These are phyloP conservation scores for Boletus sp. DNA, from an alignment of 768 basidiomycete genomes.

Conservation along the genomic window DNA sequence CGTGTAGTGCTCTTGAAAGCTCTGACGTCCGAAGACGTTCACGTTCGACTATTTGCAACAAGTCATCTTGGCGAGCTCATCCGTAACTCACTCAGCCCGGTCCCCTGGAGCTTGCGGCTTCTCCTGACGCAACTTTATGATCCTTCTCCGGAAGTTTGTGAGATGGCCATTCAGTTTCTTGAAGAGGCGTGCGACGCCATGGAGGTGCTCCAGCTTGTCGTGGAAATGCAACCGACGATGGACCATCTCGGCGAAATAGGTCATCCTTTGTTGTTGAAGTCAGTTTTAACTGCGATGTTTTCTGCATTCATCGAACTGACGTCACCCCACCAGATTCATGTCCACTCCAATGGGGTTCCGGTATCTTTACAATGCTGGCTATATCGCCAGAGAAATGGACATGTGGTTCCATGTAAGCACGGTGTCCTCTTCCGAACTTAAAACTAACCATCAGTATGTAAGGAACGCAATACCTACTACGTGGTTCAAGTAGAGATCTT, in stretches of 20 bases:
- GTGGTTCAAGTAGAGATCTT: slow-evolving; percentile 94
- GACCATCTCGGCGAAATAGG: slow-evolving; percentile 95
- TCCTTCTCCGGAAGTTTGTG: slow-evolving; percentile 84
- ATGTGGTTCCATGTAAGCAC: slow-evolving; percentile 86
- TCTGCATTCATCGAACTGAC: background rate
- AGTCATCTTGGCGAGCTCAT: slow-evolving; percentile 82
- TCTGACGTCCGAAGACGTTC: slow-evolving; percentile 89
- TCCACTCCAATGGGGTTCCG: slow-evolving; percentile 91
- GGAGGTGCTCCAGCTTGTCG: slow-evolving; percentile 83
- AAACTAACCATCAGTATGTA: slow-evolving; percentile 9
- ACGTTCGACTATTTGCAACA: slow-evolving; percentile 86
- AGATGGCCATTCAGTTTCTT: slow-evolving; percentile 84
- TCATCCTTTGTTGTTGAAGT: slow-evolving; percentile 86
- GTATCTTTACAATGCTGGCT: slow-evolving; percentile 87
- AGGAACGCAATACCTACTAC: slow-evolving; percentile 94
- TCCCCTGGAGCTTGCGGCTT: slow-evolving; percentile 86
- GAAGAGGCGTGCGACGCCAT: slow-evolving; percentile 87
- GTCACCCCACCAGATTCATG: slow-evolving; percentile 66
- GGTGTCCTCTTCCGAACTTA: background rate
- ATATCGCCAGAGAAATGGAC: slow-evolving; percentile 94
- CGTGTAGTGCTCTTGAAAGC: slow-evolving; percentile 93
- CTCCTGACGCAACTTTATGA: slow-evolving; percentile 97
- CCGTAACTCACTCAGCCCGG: slow-evolving; percentile 56
- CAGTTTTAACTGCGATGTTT: slow-evolving; percentile 20
- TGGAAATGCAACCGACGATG: slow-evolving; percentile 91